Evolutionary conservation across 1,284 basidiomycete species (phyloP).

Genomic region (Apiotrichum akiyoshidainum): DNA sequence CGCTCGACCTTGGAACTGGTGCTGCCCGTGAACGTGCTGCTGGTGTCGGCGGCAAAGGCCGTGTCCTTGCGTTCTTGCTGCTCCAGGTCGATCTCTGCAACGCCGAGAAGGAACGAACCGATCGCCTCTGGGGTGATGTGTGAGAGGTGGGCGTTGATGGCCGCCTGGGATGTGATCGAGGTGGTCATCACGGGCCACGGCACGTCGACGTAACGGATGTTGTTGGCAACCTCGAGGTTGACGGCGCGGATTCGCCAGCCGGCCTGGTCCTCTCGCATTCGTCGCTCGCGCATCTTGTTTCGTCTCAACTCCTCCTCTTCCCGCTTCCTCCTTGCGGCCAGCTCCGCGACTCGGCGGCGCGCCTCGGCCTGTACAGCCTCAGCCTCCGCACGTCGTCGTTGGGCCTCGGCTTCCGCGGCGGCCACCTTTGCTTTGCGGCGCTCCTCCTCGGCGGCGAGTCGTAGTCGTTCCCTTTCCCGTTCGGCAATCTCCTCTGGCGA

Average conservation of each 20-base stretch:
- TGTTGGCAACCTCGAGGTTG: conserved; percentile 6
- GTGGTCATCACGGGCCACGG: conserved; percentile 68
- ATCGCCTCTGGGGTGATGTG: conserved; percentile 57
- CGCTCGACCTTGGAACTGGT: not conserved
- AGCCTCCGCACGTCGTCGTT: not conserved
- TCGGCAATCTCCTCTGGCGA: not conserved
- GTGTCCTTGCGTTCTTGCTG: conserved; percentile 35
- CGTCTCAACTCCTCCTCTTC: not conserved
- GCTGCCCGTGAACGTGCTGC: not conserved
- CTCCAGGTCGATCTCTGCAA: conserved; percentile 51
- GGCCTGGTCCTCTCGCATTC: not conserved
- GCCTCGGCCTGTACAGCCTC: not conserved
- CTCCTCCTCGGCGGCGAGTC: not conserved
- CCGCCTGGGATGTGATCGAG: conserved; percentile 43
- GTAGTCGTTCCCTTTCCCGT: not conserved
- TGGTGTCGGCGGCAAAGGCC: conserved; percentile 17
- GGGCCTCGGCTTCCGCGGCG: not conserved
- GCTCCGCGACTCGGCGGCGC: not conserved
- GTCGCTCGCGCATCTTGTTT: not conserved
- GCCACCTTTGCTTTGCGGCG: not conserved
- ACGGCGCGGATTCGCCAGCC: not conserved
- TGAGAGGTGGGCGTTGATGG: not conserved
- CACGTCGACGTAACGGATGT: conserved; percentile 54
- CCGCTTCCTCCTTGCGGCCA: not conserved
- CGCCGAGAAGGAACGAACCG: conserved; percentile 56